Evolutionary conservation across 208 protist species (phyloP).

Genomic region (Leishmania guyanensis): DNA sequence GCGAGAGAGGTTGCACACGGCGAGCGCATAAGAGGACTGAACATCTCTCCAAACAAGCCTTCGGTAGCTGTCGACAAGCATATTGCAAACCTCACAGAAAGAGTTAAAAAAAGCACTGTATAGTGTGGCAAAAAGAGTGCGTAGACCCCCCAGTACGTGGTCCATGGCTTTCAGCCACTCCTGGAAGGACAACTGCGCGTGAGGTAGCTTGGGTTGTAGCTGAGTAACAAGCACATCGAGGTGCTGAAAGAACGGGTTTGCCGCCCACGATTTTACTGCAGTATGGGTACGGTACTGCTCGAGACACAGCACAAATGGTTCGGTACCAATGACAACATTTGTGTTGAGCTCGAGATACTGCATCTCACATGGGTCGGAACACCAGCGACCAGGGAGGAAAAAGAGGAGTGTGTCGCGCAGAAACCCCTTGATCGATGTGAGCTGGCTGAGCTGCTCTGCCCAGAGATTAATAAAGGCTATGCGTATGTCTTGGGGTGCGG

Average conservation of each 20-base stretch:
- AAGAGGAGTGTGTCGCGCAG: constrained; percentile 6
- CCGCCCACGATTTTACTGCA: neutral
- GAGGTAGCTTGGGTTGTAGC: constrained; percentile 12
- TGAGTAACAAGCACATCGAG: constrained; percentile 5
- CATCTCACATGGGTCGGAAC: constrained; percentile 1
- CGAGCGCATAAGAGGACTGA: neutral
- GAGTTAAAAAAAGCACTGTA: constrained; percentile 10
- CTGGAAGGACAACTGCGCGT: neutral
- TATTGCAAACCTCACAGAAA: constrained; percentile 4
- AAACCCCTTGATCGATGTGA: neutral
- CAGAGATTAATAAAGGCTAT: constrained; percentile 11
- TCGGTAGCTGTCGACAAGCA: neutral
- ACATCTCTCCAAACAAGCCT: constrained; percentile 5
- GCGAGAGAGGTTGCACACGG: constrained; percentile 15
- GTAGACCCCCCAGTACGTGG: neutral
- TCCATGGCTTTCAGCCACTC: constrained; percentile 7
- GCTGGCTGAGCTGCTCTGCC: neutral
- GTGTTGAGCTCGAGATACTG: neutral
- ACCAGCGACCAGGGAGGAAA: constrained; percentile 19
- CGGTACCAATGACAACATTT: neutral
- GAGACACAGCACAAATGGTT: neutral
- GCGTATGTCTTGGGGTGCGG: neutral
- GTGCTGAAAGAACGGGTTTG: neutral
- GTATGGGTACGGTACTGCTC: neutral
- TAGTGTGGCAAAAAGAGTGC: neutral